Conservation (phyloP, 208 protist species). For the Acanthamoeba culbertsoni region DNA sequence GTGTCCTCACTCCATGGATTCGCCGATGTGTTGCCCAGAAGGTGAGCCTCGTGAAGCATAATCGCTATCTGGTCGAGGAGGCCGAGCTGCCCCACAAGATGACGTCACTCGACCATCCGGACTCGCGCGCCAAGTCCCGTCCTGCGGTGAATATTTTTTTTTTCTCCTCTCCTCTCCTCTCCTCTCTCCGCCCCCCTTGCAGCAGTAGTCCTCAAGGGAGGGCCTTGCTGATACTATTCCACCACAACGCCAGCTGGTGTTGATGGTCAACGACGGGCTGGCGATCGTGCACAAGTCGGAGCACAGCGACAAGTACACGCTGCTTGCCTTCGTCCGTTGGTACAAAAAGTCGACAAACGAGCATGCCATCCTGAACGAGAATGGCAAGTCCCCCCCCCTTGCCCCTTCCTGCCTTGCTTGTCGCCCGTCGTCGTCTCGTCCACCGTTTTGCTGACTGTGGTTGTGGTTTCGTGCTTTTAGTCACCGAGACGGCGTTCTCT, state of each 20-base stretch:
- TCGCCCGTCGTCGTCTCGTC: background rate
- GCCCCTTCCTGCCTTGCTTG: background rate
- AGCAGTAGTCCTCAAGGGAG: no score
- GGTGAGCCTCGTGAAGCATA: constrained; percentile 44
- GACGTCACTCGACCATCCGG: background rate
- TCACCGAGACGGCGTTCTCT: constrained; percentile 29
- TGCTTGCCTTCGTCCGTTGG: constrained; percentile 40
- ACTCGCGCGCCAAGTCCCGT: background rate
- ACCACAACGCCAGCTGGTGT: background rate
- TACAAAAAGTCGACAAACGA: constrained; percentile 1
- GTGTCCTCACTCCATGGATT: no score
- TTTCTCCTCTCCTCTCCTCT: background rate
- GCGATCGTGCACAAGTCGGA: constrained; percentile 34
- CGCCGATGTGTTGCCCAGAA: no score
- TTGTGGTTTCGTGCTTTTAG: background rate
- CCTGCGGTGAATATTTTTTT: background rate
- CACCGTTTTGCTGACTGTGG: no score
- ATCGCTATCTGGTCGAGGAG: constrained; percentile 31
- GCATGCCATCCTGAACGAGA: constrained; percentile 11
- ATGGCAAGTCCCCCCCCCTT: background rate
- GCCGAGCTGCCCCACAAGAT: constrained; percentile 18
- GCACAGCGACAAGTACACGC: constrained; percentile 33
- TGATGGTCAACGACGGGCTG: constrained; percentile 33
- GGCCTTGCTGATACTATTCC: no score
- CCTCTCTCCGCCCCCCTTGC: background rate